These are phyloP conservation scores for Fusarium udum DNA, from an alignment of 2,329 filamentous ascomycete genomes.

Conservation along the genomic window DNA sequence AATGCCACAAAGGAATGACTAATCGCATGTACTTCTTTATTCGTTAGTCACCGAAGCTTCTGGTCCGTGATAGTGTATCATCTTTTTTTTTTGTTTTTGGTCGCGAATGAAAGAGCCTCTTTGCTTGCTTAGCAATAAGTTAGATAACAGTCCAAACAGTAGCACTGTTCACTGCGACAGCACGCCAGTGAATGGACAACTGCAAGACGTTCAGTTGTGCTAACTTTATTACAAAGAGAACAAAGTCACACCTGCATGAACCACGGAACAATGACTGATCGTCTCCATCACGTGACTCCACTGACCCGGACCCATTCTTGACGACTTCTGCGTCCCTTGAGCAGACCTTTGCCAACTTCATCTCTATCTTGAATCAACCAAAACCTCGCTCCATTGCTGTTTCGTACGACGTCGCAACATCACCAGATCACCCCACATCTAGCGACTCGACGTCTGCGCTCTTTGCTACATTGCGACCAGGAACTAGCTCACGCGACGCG, in stretches of 20 bases:
- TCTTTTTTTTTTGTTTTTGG: not conserved
- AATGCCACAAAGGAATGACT: constrained; percentile 15
- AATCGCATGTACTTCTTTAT: constrained; percentile 9
- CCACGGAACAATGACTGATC: constrained; percentile 18
- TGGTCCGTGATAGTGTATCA: constrained; percentile 23
- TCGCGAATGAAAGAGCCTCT: constrained; percentile 13
- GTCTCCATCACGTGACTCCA: constrained; percentile 40
- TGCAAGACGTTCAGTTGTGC: not conserved
- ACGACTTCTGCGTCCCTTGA: constrained; percentile 39
- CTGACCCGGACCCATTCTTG: constrained; percentile 43
- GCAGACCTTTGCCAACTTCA: constrained; percentile 43
- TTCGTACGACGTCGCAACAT: constrained; percentile 29
- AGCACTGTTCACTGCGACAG: not conserved
- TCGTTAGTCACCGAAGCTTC: constrained; percentile 33
- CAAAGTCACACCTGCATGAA: not conserved
- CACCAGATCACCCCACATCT: constrained; percentile 13
- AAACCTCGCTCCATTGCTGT: constrained; percentile 35
- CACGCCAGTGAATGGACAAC: not conserved
- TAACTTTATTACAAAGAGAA: constrained; percentile 21
- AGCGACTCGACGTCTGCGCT: constrained; percentile 20
- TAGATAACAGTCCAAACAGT: not conserved
- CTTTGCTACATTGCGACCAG: constrained; percentile 29
- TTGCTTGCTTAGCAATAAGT: constrained; percentile 13
- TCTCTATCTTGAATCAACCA: constrained; percentile 36
- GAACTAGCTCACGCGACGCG: constrained; percentile 38